phyloP scores from a whole-genome alignment of 2,329 filamentous ascomycete genomes.

The Pseudocercospora fuligena region DNA sequence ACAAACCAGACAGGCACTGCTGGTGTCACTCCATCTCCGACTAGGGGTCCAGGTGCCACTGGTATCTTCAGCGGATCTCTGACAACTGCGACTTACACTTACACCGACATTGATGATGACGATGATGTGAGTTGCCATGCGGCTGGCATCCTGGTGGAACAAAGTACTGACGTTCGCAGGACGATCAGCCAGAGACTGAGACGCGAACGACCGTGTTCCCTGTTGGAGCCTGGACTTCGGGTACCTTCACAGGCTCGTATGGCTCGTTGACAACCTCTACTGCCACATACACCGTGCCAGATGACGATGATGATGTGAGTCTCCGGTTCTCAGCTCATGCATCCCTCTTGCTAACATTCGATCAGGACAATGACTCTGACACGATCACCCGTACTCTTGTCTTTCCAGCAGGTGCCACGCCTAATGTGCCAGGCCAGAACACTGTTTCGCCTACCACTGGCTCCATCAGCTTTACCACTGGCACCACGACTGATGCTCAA shows the following conservation, averaged over 20 bases:
- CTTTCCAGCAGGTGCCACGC: slow-evolving; percentile 7
- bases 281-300: slow-evolving; percentile 3
- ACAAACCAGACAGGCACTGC: background rate
- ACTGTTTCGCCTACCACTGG: background rate
- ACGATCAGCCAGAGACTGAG: slow-evolving; percentile 7
- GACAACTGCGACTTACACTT: slow-evolving; percentile 9
- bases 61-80: slow-evolving; percentile 9
- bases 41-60: slow-evolving; percentile 7
- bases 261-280: slow-evolving; percentile 11
- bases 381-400: slow-evolving; percentile 9
- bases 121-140: background rate
- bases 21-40: background rate
- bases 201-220: slow-evolving; percentile 8
- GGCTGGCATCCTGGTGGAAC: background rate
- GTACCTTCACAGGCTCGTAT: slow-evolving; percentile 10
- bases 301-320: slow-evolving; percentile 12
- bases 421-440: slow-evolving; percentile 2
- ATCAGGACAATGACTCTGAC: slow-evolving; percentile 8
- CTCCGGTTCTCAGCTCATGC: background rate
- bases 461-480: slow-evolving; percentile 6
- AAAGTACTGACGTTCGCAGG: background rate
- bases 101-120: slow-evolving; percentile 9
- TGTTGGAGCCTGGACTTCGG: slow-evolving; percentile 3
- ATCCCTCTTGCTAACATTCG: background rate
- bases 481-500: background rate